Evolutionary conservation across 1,284 basidiomycete species (phyloP).

Genomic region (Ceratobasidium sp.): DNA sequence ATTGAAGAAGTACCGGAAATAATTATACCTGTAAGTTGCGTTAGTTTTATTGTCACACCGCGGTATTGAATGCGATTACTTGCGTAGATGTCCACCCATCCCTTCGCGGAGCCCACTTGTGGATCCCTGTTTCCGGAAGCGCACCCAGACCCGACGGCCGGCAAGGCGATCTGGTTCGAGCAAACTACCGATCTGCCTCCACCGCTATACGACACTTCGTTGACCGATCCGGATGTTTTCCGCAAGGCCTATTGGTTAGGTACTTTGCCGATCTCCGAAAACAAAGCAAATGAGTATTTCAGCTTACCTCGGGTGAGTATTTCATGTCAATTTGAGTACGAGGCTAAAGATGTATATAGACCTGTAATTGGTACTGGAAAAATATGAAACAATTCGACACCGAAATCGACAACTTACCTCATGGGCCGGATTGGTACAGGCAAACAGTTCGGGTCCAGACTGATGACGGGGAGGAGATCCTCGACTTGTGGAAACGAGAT

Average conservation of each 20-base stretch:
- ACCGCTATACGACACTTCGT: not conserved
- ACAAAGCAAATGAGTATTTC: not conserved
- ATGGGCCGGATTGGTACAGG: not conserved
- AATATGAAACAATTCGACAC: not conserved
- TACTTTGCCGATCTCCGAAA: not conserved
- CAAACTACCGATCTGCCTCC: not conserved
- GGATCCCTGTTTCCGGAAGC: not conserved
- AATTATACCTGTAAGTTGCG: too few relatives aligned
- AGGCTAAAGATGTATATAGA: too few relatives aligned
- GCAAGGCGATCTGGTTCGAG: not conserved
- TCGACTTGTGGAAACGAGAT: not conserved
- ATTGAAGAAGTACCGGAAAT: too few relatives aligned
- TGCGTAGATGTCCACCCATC: not conserved
- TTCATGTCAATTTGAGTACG: too few relatives aligned
- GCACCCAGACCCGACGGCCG: not conserved
- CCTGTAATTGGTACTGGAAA: not conserved
- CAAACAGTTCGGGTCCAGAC: not conserved
- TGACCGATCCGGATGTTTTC: not conserved
- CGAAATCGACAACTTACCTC: conserved; percentile 2
- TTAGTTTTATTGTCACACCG: too few relatives aligned
- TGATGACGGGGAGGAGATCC: not conserved
- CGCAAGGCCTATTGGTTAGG: not conserved
- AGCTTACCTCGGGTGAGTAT: not conserved
- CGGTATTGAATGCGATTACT: not conserved
- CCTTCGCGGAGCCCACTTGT: not conserved